Base-by-base conservation (phyloP, 371 early-diverging fungal species). In the Umbelopsis sp. region DNA sequence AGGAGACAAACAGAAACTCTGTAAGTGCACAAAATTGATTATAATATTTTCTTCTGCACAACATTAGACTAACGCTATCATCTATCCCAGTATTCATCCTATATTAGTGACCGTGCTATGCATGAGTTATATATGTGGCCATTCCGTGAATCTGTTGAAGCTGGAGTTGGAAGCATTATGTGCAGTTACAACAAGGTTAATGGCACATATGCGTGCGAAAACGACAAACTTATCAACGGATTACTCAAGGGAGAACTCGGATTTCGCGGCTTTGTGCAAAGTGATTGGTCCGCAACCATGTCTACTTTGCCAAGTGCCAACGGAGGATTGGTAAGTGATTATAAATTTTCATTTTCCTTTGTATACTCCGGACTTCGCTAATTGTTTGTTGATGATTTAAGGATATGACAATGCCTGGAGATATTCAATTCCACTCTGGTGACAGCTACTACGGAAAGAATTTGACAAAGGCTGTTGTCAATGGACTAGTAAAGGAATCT, bases 101-200 rank as follows among this genome's bases (percentile, higher is more conserved):
- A 73, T 16, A 76, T 86, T 44, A 84, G 83, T 70, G 78, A 81
- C 25, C 75, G 84, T 14, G 80, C 87, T 11, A 50, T 86, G 63
- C 85, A 81, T 57, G 89, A 88, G 70, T 50, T 86, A 38, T 88
- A 85, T 51, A 44, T 81, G 7, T 76, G 74, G 65, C 86, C 89
- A 12, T 88, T 85, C 75, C 69, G 74, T 8, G 73, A 72, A 3
- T 66, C 70, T 11, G 71, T 87, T 8, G 77, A 84, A 50, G 85
- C 80, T 51, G 85, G 83, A n/a, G 80, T 79, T 11, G 82, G 69
- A 24, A 69, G 82, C 4, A 63, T 86, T 46, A 86, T 86, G 86
- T 83, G 86, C 52, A 38, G 74, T 16, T 86, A 86, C 72, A 87
- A 84, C 38, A 37, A 50, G n/a, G 10, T 84, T 4, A 76, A 79